Evolutionary conservation across 495 filamentous ascomycete species (phyloP), one percentile per base, ranked within the genome.

Genomic region (Hypoxylon intermedium): DNA sequence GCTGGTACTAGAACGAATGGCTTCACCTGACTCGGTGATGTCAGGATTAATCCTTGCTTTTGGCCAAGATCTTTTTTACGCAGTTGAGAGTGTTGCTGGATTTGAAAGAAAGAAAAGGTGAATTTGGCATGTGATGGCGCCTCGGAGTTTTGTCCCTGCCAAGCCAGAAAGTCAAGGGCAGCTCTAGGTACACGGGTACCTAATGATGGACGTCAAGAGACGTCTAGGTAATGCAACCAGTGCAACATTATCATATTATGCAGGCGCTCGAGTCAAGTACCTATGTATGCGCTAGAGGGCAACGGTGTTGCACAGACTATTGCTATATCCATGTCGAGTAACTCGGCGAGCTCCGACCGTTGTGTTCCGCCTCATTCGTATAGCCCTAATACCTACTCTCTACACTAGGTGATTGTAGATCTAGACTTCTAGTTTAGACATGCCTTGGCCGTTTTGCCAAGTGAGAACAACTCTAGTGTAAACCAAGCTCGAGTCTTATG

Each of bases 41-140:
- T 50, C 30, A 54, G 23, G 36, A 64, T 48, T 40, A 45, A 52
- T 54, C 46, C 48, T 40, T 58, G 49, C 37, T 54, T 46, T 15
- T 23, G 16, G 9, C 28, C 30, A 54, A 37, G 37, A 37, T 48
- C 24, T 53, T 47, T 19, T 37, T 19, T 5, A 19, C 9, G 36
- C 18, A 40, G 36, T 3, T 26, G 7, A 4, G 24, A 4, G 7
- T 26, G 24, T 26, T 26, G 20, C 28, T 33, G 31, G 13, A 33
- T 40, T 48, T 15, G 41, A 55, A 40, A 18, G 20, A 40, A 21
- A 36, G 24, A 12, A 38, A 42, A 26, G 28, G 44, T 12, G 57
- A 53, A 57, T 66, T 66, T 45, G 7, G 24, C 63, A 66, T 66
- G 63, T 66, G 63, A 66, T 57, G 31, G 28, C 34, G 40, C 46